These are phyloP conservation scores for Leccinum variabile DNA, from an alignment of 1,284 basidiomycete species.

Conservation along the genomic window DNA sequence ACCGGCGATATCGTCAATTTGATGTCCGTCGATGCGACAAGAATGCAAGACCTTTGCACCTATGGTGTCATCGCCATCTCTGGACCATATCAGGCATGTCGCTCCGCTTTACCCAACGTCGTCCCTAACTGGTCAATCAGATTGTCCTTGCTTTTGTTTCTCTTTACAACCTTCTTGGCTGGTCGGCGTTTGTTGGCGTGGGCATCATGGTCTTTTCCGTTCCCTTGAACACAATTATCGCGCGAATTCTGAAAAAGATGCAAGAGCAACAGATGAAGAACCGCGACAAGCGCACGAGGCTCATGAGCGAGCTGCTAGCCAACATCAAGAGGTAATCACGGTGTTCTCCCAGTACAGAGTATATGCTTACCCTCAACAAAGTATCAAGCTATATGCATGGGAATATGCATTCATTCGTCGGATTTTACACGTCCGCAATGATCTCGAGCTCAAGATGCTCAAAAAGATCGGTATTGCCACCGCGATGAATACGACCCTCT, in stretches of 20 bases:
- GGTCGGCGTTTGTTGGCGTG: conserved; percentile 91
- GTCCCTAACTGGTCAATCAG: conserved; percentile 36
- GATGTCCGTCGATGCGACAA: conserved; percentile 85
- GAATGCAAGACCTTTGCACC: conserved; percentile 85
- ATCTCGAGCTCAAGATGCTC: conserved; percentile 81
- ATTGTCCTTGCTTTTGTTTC: conserved; percentile 89
- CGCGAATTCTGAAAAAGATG: conserved; percentile 74
- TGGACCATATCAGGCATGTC: conserved; percentile 62
- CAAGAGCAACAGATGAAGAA: conserved; percentile 92
- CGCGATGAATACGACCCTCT: conserved; percentile 60
- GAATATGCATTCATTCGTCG: conserved; percentile 83
- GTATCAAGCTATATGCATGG: conserved; percentile 84
- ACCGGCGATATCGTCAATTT: conserved; percentile 94
- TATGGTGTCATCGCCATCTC: conserved; percentile 74
- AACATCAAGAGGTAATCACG: conserved; percentile 79
- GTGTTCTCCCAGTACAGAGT: background rate
- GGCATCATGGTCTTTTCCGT: conserved; percentile 85
- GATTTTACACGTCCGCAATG: conserved; percentile 79
- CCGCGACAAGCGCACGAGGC: conserved; percentile 70
- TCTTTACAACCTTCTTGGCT: conserved; percentile 86
- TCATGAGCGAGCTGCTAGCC: conserved; percentile 82
- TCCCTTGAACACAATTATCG: conserved; percentile 80
- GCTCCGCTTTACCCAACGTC: background rate
- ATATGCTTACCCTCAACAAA: conserved; percentile 23
- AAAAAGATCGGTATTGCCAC: conserved; percentile 77